phyloP scores from a whole-genome alignment of 176 grass and related monocot species.

The Bromus sterilis region DNA sequence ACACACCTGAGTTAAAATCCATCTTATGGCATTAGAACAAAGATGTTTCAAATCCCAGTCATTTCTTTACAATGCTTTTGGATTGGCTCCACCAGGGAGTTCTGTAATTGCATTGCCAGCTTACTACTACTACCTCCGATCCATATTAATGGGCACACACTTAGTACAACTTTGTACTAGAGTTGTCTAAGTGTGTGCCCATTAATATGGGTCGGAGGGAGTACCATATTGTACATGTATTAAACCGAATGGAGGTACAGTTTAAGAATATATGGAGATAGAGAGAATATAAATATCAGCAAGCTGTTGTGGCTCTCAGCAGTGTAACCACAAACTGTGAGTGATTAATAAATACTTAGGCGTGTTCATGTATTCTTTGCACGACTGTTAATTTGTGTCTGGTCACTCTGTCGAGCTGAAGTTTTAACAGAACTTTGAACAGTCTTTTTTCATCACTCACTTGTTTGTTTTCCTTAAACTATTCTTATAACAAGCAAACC shows the following conservation, averaged over 20 bases:
- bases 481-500: background rate
- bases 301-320: background rate
- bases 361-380: background rate
- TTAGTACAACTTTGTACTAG: too few relatives aligned
- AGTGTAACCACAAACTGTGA: background rate
- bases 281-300: background rate
- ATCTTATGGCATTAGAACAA: background rate
- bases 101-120: background rate
- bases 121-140: background rate
- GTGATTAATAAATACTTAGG: background rate
- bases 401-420: background rate
- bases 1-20: background rate
- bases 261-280: background rate
- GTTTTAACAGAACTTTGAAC: background rate
- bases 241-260: background rate
- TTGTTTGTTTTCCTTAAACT: background rate
- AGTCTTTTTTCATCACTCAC: background rate
- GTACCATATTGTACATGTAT: slow-evolving; percentile 7
- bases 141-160: too few relatives aligned
- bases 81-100: background rate
- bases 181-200: too few relatives aligned
- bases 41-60: background rate
- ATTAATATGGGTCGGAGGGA: background rate
- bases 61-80: background rate
- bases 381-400: background rate